Evolutionary conservation across 352 stramenopile species (phyloP), one percentile per base, ranked within the genome.

Genomic region (Blastocystis sp.): DNA sequence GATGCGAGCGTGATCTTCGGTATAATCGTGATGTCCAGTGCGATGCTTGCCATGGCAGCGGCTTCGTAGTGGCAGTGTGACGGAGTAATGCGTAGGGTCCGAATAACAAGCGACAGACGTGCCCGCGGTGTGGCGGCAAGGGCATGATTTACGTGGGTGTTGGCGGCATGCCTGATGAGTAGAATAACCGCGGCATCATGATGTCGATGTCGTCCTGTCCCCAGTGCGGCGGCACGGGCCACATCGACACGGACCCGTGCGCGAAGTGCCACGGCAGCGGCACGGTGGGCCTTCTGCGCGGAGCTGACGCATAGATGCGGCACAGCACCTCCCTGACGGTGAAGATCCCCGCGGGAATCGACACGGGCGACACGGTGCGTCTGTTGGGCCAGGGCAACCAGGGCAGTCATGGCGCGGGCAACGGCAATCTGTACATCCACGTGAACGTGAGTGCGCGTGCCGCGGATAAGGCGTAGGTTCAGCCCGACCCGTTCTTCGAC

Each of bases 401-500:
- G 48, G 77, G 77, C 28, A 52, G 89, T 34, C 91, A 91, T 45
- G 93, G 93, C n/a, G 93, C 93, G 23, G 92, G 92, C n/a, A 91
- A 92, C 0, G 93, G 93, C 21, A 93, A 96, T 79, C 82, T 96
- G 60, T 96, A 95, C 79, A 93, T 96, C 10, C 90, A 91, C 41
- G 95, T 96, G 77, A 92, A 94, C 78, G 93, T 96, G 52, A 90
- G 93, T 71, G 91, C 92, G 2, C 10, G 14, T 34, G 40, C 11
- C 10, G 14, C n/a, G 4, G 3, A 65, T 77, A 66, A 77, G 4
- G 5, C 40, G 5, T 77, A 77, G 67, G 65, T 77, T 28, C 11
- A 77, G 41, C 77, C 77, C 2, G 93, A 96, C 67, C 93, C 93
- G 79, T 96, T 95, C 90, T 96, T 96, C 90, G 94, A 94, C 90